A percentile compares a stretch with the other conserved stretches of the same genome.
Conservation (phyloP, 2,329 filamentous ascomycete species). For the Penicillium sp. region DNA sequence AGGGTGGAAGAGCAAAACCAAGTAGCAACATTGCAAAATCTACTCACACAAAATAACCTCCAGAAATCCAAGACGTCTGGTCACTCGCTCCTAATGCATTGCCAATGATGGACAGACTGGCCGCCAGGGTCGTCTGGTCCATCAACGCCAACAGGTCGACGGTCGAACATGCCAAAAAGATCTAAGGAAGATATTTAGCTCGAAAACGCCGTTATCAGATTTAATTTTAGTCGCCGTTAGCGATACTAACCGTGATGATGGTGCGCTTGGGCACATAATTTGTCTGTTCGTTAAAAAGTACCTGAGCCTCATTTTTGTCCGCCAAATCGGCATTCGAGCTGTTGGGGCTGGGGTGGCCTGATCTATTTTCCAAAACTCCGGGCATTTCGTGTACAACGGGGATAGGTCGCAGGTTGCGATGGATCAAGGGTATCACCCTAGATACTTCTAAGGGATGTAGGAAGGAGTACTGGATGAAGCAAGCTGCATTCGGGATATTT, state of each 20-base stretch:
- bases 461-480: neutral
- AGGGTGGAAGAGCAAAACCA: too few relatives aligned
- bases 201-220: slow-evolving; percentile 2
- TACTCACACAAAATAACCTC: slow-evolving; percentile 62
- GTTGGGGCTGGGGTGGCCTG: slow-evolving; percentile 7
- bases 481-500: neutral
- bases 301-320: slow-evolving; percentile 12
- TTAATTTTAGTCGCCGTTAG: slow-evolving; percentile 4
- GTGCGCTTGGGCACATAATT: slow-evolving; percentile 58
- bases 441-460: slow-evolving; percentile 1
- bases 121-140: slow-evolving; percentile 62
- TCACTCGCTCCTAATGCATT: slow-evolving; percentile 54
- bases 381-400: slow-evolving; percentile 17
- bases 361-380: slow-evolving; percentile 15
- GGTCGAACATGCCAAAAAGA: slow-evolving; percentile 61
- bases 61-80: slow-evolving; percentile 60
- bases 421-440: neutral
- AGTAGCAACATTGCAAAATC: too few relatives aligned
- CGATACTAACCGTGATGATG: slow-evolving; percentile 54
- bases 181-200: slow-evolving; percentile 48
- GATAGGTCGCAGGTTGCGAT: neutral
- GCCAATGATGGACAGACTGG: slow-evolving; percentile 60
- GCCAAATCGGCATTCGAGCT: slow-evolving; percentile 6
- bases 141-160: slow-evolving; percentile 61
- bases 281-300: slow-evolving; percentile 59